Conservation (phyloP, 495 filamentous ascomycete species). For the Rusavskia elegans region DNA sequence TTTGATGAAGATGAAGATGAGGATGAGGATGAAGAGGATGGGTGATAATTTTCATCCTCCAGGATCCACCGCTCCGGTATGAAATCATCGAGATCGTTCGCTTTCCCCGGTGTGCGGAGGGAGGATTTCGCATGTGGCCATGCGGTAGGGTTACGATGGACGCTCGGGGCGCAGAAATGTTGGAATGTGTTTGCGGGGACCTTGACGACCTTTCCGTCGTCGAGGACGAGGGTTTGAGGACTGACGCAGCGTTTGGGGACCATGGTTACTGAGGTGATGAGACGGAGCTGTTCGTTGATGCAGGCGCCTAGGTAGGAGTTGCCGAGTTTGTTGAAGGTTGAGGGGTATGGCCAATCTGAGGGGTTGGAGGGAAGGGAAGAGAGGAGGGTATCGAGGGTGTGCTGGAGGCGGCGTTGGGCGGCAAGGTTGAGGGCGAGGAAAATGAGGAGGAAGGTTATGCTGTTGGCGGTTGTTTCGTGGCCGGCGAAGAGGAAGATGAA, state of each 20-base stretch:
- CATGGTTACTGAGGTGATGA: background rate
- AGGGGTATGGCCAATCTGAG: background rate
- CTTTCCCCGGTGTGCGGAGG: background rate
- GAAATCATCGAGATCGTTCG: background rate
- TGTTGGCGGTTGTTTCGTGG: slow-evolving; percentile 31
- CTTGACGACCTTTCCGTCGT: background rate
- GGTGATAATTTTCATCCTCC: no score
- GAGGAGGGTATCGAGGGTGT: background rate
- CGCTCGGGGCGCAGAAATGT: background rate
- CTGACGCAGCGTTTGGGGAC: background rate
- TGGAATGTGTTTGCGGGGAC: background rate
- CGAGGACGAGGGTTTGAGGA: background rate
- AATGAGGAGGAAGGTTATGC: slow-evolving; percentile 10
- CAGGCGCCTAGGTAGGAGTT: background rate
- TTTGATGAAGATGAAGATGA: no score
- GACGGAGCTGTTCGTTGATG: background rate
- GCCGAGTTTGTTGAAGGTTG: background rate
- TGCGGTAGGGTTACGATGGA: background rate
- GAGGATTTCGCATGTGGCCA: background rate
- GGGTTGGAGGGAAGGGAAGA: background rate
- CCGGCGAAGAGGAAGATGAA: slow-evolving; percentile 31
- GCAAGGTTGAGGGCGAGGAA: background rate
- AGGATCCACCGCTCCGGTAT: background rate
- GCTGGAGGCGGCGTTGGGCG: background rate
- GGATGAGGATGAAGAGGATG: background rate